Base-by-base conservation (phyloP, 2,329 filamentous ascomycete genomes). In the Fusarium sp. region DNA sequence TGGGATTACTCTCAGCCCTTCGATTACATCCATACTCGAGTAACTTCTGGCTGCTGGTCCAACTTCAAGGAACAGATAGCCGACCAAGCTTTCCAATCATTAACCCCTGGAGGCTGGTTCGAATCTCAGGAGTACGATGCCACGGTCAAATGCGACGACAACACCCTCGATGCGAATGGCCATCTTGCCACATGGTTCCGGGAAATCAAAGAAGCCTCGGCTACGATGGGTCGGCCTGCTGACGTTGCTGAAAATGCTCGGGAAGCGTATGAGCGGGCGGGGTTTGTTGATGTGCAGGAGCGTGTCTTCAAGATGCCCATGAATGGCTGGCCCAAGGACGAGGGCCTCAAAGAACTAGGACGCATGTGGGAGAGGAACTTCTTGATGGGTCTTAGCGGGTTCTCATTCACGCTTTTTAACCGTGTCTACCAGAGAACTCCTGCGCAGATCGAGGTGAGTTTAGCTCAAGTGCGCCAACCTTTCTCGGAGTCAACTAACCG, bases 241-340 rank as follows among this genome's bases (percentile, higher is more conserved):
- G 72, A 82, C 52, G 76, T 84, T 50, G 82, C 79, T 18, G 76
- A 78, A 5, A 75, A 76, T 30, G 78, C 85, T 11, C 83, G 81
- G 64, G 76, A 81, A 20, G 81, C 83, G 48, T 85, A 84, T 71
- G 77, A 84, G 54, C 84, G 86, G 30, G 87, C 85, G 2, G 89
- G 89, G 0, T 91, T 91, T 71, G 85, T 88, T 8, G 87, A 91
- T 63, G 84, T 91, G 14, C 83, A 86, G 34, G 84, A 91, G 77
- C 82, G 81, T 25, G 76, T 88, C 2, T 88, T 88, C 79, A 90
- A 88, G 77, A 81, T 90, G 41, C 89, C 89, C 0, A 82, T 88
- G 56, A 89, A 88, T 37, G 82, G 83, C 6, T 91, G 89, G 90
- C 83, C 89, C 1, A 86, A 85, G 72, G 82, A 87, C 56, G 81